Base-by-base conservation (phyloP, 208 protist genomes). In the Trypanosoma melophagium region DNA sequence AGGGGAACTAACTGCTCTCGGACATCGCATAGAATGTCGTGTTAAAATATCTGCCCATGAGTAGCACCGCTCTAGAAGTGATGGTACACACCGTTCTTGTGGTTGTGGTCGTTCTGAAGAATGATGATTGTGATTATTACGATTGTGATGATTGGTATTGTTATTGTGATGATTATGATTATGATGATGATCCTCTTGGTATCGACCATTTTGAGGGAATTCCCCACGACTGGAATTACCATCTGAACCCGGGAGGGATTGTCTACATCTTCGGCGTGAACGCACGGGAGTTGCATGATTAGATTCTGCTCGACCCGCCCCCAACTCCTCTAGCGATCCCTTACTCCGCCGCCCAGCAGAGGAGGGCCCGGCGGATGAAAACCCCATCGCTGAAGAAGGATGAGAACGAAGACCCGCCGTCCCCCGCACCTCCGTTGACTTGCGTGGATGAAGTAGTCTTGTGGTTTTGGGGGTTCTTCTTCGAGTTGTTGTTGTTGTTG, bases 331-430 rank as follows among this genome's bases (percentile, higher is more conserved):
- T 21, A 25, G 28, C 10, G 62, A 40, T 3, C 0, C n/a, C 22
- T 24, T 60, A 53, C 62, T 52, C 17, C 8, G 3, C 21, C 52
- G 10, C 16, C 24, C 17, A 22, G 16, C 2, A 25, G 62, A 52
- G 8, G 62, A 60, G 40, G 50, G 42, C 13, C 25, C 62, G 13
- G 35, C 35, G 0, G 55, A 60, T 45, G 55, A 45, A 41, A 35
- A 35, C 28, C 28, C 28, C 28, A 35, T 35, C 28, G 42, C 10
- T 47, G 16, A 47, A 47, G 42, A 47, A 35, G 28, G 28, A 35
- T 35, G 1, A 35, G 28, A 35, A 35, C 28, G 28, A 5, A 5
- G 28, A 35, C 28, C 28, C 28, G 1, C 28, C 28, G 1, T 35
- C 5, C 28, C 28, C 5, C 28, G 1, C 5, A 7, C 28, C 1